Percentiles rank a stretch among this genome's conserved stretches.
Evolutionary conservation across 805 yeast genomes (phyloP).

Genomic region (Torulaspora maleeae): DNA sequence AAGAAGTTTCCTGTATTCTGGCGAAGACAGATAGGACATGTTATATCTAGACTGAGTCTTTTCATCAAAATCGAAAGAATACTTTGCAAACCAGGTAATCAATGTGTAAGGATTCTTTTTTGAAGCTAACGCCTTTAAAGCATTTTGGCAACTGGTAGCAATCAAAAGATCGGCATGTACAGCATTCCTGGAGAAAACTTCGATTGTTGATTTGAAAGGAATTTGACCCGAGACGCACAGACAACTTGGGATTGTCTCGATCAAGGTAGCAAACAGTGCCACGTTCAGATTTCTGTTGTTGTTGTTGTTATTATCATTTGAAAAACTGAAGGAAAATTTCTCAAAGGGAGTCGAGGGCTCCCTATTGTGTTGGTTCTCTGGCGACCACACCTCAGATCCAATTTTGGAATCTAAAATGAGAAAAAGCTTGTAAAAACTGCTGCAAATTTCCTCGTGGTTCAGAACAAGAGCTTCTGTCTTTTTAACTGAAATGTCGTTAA

Average conservation of each 20-base stretch:
- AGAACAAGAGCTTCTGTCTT: constrained; percentile 29
- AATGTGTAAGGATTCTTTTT: constrained; percentile 65
- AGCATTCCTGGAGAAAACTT: constrained; percentile 70
- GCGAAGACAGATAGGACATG: constrained; percentile 54
- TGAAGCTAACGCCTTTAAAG: constrained; percentile 63
- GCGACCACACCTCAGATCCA: constrained; percentile 44
- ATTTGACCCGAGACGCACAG: constrained; percentile 42
- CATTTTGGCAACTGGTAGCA: constrained; percentile 55
- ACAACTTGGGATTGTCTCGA: constrained; percentile 75
- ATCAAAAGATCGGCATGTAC: constrained; percentile 63
- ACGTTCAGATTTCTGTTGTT: constrained; percentile 38
- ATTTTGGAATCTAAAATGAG: constrained; percentile 56
- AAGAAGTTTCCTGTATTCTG: constrained; percentile 55
- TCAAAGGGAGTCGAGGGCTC: constrained; percentile 38
- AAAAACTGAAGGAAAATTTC: constrained; percentile 41
- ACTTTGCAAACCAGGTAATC: constrained; percentile 69
- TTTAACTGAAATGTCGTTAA: constrained; percentile 34
- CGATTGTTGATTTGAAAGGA: constrained; percentile 62
- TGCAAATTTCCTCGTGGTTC: constrained; percentile 68
- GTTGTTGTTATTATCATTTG: constrained; percentile 30
- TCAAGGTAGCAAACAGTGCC: constrained; percentile 63
- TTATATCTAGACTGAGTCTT: constrained; percentile 53
- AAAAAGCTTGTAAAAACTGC: constrained; percentile 50
- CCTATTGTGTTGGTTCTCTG: constrained; percentile 36
- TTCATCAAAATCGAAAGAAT: constrained; percentile 76